Evolutionary conservation across 2,329 filamentous ascomycete species (phyloP).

Genomic region (Scytalidium lignicola): DNA sequence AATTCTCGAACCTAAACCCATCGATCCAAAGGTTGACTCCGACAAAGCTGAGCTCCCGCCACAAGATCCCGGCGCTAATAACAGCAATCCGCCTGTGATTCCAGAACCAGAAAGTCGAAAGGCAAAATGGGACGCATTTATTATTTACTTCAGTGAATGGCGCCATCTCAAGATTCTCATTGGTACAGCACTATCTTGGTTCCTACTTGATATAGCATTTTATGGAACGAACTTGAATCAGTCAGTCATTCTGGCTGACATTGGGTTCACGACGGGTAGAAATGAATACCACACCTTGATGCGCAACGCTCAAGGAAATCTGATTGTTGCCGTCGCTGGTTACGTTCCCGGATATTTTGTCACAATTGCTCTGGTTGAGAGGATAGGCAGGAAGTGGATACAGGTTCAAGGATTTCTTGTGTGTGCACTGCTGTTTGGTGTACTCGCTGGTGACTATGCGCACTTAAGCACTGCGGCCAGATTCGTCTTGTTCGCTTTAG

Average conservation of each 20-base stretch:
- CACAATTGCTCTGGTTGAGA: conserved; percentile 67
- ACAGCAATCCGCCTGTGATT: neutral
- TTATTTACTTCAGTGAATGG: conserved; percentile 61
- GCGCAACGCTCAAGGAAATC: conserved; percentile 69
- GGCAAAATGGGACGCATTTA: conserved; percentile 67
- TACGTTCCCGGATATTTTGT: conserved; percentile 79
- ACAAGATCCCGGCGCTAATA: too few relatives aligned
- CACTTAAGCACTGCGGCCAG: conserved; percentile 3
- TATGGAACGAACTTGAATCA: conserved; percentile 71
- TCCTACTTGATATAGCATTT: neutral
- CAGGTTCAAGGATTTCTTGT: conserved; percentile 58
- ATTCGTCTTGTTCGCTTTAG: conserved; percentile 37
- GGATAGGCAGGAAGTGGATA: conserved; percentile 68
- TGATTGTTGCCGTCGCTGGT: conserved; percentile 71
- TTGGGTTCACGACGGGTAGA: conserved; percentile 61
- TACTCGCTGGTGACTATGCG: conserved; percentile 38
- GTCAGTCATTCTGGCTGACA: conserved; percentile 62
- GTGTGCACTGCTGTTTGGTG: conserved; percentile 53
- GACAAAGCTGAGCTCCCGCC: too few relatives aligned
- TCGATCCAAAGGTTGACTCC: too few relatives aligned
- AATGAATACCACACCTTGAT: conserved; percentile 65
- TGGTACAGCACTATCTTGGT: conserved; percentile 32
- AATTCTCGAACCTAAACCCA: neutral
- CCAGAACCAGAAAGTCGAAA: conserved; percentile 49
- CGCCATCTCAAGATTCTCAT: conserved; percentile 66